Conservation (phyloP, 345 rosid genomes). For the Aegle marmelos region DNA sequence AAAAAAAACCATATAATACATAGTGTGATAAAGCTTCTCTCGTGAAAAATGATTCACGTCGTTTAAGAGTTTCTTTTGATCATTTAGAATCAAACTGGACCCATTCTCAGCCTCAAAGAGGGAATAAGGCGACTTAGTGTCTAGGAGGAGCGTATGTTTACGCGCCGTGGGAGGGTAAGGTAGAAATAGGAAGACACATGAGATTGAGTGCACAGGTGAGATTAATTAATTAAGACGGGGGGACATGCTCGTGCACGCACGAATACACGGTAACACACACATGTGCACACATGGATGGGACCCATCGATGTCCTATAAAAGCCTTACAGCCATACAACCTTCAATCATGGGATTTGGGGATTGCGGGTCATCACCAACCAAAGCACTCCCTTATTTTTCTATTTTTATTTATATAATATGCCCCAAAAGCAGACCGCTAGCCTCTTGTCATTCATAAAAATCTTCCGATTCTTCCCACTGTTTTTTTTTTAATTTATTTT, state of each 20-base stretch:
- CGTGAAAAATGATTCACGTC: too few species aligned
- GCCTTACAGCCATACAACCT: conserved; percentile 16
- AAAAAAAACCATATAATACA: too few species aligned
- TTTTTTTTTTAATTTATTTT: too few species aligned
- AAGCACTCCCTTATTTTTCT: too few species aligned
- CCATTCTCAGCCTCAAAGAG: too few species aligned
- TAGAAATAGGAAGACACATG: background rate
- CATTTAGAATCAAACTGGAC: too few species aligned
- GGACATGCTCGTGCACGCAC: conserved; percentile 18
- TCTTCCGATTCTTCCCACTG: background rate
- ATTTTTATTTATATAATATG: background rate
- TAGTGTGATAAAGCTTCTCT: too few species aligned
- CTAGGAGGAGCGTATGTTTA: background rate
- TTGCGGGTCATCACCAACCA: background rate
- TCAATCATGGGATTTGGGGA: conserved; percentile 9
- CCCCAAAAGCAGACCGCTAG: background rate
- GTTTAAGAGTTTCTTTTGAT: too few species aligned
- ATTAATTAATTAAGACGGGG: background rate
- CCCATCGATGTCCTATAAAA: conserved; percentile 21
- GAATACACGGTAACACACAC: conserved; percentile 12
- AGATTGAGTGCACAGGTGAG: background rate
- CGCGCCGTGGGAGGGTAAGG: background rate
- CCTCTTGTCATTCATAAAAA: background rate
- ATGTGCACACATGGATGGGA: conserved; percentile 39
- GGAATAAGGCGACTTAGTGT: too few species aligned